These are phyloP conservation scores for Agrostemma githago DNA, from an alignment of 148 eudicot species.

Conservation along the genomic window DNA sequence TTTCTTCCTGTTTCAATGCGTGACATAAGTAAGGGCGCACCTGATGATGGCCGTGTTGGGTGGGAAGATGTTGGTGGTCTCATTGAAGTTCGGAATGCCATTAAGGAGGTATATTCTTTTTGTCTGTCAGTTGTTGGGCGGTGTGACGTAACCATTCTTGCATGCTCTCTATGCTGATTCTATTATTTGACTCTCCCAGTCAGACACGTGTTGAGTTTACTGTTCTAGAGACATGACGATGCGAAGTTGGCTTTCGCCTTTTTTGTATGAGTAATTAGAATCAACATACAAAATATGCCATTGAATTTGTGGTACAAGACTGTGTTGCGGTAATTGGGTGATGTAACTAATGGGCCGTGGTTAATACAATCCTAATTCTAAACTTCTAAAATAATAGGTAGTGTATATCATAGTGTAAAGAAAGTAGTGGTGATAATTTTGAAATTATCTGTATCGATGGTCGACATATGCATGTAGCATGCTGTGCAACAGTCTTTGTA, in stretches of 20 bases:
- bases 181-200: not conserved
- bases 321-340: no score
- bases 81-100: conserved; percentile 62
- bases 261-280: no score
- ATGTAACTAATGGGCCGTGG: no score
- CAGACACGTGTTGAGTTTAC: not conserved
- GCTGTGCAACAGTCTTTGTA: no score
- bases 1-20: conserved; percentile 95
- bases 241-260: not conserved
- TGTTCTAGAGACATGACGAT: not conserved
- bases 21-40: conserved; percentile 72
- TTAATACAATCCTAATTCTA: no score
- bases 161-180: not conserved
- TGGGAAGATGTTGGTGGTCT: conserved; percentile 99
- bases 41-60: conserved; percentile 66
- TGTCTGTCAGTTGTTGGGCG: not conserved
- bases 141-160: not conserved
- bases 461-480: no score
- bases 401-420: no score
- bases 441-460: no score
- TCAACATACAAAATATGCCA: no score
- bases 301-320: no score
- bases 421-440: no score
- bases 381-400: no score
- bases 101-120: conserved; percentile 57